Conservation (phyloP, 1,284 basidiomycete species). For the Mycena sp. region DNA sequence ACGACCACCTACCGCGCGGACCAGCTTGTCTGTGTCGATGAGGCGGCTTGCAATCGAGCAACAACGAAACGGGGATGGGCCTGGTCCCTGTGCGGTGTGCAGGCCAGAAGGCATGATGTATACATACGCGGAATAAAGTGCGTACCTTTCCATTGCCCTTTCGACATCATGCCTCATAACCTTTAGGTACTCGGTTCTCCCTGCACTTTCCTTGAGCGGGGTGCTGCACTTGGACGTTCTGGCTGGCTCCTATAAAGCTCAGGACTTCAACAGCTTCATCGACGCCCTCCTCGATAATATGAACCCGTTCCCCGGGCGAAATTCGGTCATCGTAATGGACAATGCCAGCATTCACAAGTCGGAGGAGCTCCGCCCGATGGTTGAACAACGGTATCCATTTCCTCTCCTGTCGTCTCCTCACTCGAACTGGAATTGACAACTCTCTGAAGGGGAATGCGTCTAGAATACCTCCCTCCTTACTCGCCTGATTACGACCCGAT, state of each 20-base stretch:
- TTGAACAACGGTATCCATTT: constrained; percentile 8
- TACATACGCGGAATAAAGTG: constrained; percentile 45
- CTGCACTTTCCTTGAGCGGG: constrained; percentile 33
- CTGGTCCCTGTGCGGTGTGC: constrained; percentile 39
- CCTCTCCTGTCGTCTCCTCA: neutral
- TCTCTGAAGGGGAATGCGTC: constrained; percentile 22
- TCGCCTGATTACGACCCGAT: constrained; percentile 32
- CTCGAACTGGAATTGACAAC: constrained; percentile 4
- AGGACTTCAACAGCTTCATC: constrained; percentile 20
- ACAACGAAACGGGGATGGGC: constrained; percentile 35
- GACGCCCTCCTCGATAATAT: constrained; percentile 25
- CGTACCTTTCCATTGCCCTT: constrained; percentile 11
- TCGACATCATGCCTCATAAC: neutral
- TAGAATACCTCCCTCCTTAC: constrained; percentile 31
- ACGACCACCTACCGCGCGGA: constrained; percentile 34
- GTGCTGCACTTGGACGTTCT: constrained; percentile 30
- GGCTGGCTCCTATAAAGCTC: constrained; percentile 24
- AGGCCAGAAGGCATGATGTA: constrained; percentile 37
- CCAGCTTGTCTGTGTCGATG: constrained; percentile 49
- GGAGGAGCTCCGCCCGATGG: constrained; percentile 4
- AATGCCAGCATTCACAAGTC: constrained; percentile 26
- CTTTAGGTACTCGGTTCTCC: constrained; percentile 32
- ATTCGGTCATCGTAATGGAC: constrained; percentile 28
- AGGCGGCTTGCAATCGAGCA: constrained; percentile 36
- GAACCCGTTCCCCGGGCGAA: constrained; percentile 23